Conservation (phyloP, 192 early-diverging fungal species). For the Chytriomyces sp. region DNA sequence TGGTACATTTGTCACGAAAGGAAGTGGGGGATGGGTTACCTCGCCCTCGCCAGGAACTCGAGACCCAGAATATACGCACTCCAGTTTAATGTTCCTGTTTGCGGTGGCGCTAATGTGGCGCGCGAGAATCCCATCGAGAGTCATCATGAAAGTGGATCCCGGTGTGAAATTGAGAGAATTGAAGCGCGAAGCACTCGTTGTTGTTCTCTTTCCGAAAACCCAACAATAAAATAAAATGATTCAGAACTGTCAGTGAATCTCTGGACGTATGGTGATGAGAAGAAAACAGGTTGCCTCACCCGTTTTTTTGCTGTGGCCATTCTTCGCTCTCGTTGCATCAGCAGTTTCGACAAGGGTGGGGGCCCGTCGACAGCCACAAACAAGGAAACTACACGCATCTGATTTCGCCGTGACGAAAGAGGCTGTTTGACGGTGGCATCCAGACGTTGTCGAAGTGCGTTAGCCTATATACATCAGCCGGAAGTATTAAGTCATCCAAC, state of each 20-base stretch:
- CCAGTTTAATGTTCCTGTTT: neutral
- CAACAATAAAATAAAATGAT: neutral
- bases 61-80: neutral
- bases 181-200: slow-evolving; percentile 12
- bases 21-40: neutral
- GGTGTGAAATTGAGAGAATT: slow-evolving; percentile 24
- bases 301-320: slow-evolving; percentile 1
- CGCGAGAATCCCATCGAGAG: slow-evolving; percentile 1
- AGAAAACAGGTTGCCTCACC: neutral
- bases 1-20: neutral
- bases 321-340: slow-evolving; percentile 1
- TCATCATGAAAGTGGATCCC: slow-evolving; percentile 13
- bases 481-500: neutral
- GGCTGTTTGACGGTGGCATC: neutral
- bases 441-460: neutral
- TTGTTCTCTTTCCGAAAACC: slow-evolving; percentile 6
- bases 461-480: neutral
- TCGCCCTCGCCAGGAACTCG: slow-evolving; percentile 22
- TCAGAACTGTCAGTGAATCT: too few relatives aligned
- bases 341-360: slow-evolving; percentile 14
- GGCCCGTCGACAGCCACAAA: slow-evolving; percentile 24
- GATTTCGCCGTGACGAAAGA: neutral
- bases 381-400: neutral
- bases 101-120: neutral
- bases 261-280: too few relatives aligned